phyloP scores from a whole-genome alignment of 306 rosid species.

The Citrullus colocynthis region DNA sequence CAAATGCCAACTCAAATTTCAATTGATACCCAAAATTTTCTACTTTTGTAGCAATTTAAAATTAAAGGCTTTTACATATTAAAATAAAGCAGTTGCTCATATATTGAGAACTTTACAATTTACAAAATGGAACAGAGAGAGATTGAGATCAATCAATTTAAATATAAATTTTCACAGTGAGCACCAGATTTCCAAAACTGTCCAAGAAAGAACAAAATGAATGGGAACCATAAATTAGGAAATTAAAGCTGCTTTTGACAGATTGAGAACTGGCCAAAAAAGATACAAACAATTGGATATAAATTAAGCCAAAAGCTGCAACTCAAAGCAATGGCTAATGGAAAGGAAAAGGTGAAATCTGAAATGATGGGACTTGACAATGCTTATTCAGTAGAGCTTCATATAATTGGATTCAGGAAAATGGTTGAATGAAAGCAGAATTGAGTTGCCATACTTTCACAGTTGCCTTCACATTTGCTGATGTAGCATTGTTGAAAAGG shows the following conservation, averaged over 20 bases:
- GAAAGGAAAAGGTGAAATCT: not conserved
- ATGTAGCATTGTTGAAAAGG: constrained; percentile 71
- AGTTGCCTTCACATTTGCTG: constrained; percentile 41
- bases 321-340: not conserved
- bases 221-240: not conserved
- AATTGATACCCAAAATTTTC: too few relatives aligned
- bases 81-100: too few relatives aligned
- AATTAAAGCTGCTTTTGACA: not conserved
- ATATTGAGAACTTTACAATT: too few relatives aligned
- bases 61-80: too few relatives aligned
- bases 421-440: constrained; percentile 69
- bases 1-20: too few relatives aligned
- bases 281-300: not conserved
- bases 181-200: not conserved
- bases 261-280: not conserved
- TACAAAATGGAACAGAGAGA: too few relatives aligned
- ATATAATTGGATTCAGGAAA: constrained; percentile 16
- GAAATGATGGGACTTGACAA: not conserved
- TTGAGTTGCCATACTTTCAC: constrained; percentile 59
- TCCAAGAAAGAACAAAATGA: not conserved
- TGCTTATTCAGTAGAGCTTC: not conserved
- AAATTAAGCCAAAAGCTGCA: not conserved
- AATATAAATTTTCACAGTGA: not conserved
- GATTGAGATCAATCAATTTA: not conserved
- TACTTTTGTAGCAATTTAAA: too few relatives aligned